phyloP scores from a whole-genome alignment of 2,329 filamentous ascomycete species.

The Eutypella sp. region DNA sequence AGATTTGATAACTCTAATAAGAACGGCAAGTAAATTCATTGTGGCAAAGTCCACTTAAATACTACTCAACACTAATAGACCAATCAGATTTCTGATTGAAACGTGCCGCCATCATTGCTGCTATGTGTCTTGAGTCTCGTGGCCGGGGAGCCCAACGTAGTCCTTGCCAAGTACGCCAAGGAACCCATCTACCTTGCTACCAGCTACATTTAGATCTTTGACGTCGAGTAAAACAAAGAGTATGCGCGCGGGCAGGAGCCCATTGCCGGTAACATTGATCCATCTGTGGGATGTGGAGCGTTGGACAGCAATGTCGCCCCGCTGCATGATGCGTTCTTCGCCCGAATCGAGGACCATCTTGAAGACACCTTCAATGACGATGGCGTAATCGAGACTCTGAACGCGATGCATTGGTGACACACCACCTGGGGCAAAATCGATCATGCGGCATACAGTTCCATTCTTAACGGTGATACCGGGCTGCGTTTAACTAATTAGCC shows the following conservation, averaged over 20 bases:
- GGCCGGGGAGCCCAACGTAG: background rate
- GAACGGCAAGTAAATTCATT: too few species aligned
- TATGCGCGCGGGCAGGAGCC: too few species aligned
- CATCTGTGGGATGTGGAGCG: too few species aligned
- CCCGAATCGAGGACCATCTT: slow-evolving; percentile 9
- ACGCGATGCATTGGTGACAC: slow-evolving; percentile 9
- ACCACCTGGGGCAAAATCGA: slow-evolving; percentile 12
- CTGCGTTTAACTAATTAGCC: too few species aligned
- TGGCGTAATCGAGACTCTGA: slow-evolving; percentile 9
- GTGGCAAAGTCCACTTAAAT: too few species aligned
- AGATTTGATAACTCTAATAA: too few species aligned
- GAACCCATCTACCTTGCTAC: background rate
- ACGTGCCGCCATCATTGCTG: too few species aligned
- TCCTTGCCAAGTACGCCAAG: background rate
- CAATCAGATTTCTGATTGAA: too few species aligned
- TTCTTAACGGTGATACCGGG: slow-evolving; percentile 4
- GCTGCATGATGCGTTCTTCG: slow-evolving; percentile 6
- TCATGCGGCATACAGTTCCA: slow-evolving; percentile 7
- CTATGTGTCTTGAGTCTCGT: too few species aligned
- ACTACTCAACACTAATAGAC: too few species aligned
- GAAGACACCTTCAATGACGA: slow-evolving; percentile 10
- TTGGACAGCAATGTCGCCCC: slow-evolving; percentile 10
- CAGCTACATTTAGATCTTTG: background rate
- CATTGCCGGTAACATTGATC: too few species aligned
- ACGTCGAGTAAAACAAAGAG: too few species aligned